Evolutionary conservation across 2,329 filamentous ascomycete species (phyloP), one percentile per base, ranked within the genome.

Genomic region (Ophiostoma populinum): DNA sequence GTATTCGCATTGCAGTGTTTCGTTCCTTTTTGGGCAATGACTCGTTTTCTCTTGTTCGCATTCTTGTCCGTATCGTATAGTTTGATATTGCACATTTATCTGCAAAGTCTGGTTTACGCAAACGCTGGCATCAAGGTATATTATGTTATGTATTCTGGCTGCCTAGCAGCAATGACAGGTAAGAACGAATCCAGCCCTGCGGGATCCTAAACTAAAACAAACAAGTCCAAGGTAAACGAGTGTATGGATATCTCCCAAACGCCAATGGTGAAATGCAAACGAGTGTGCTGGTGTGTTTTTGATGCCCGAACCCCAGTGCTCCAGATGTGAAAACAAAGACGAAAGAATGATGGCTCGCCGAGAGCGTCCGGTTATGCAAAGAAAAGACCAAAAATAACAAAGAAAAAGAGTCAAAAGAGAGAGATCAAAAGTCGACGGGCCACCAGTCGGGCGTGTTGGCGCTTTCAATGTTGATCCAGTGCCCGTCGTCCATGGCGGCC

Each of bases 391-490:
- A 20, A 19, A 25, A 19, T 32, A 16, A 26, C 7, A 32, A 29
- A 30, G n/a, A 21, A 21, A 34, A 25, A 22, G 19, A 15, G 18
- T 13, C 6, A 20, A n/a, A 19, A 13, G n/a, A 29, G 12, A 26
- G 11, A 7, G 2, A n/a, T 28, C 18, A 40, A 20, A 40, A 28
- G 19, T 37, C 35, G 6, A 39, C 40, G 2, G 43, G 35, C 40
- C 38, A 45, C 78, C 78, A 82, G 10, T 62, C 61, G 45, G 67
- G 73, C 10, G 65, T 64, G 2, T 76, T 77, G 51, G 87, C 80
- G 2, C 76, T 77, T 51, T 87, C 80, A n/a, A 92, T 68, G 54
- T 92, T 92, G 39, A 71, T 62, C 80, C 82, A 92, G 29, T 63
- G 61, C 2, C 62, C 64, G 13, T 62, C 53, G 22, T 59, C 59